phyloP scores from a whole-genome alignment of 1,284 basidiomycete genomes.

The Tausonia pullulans region DNA sequence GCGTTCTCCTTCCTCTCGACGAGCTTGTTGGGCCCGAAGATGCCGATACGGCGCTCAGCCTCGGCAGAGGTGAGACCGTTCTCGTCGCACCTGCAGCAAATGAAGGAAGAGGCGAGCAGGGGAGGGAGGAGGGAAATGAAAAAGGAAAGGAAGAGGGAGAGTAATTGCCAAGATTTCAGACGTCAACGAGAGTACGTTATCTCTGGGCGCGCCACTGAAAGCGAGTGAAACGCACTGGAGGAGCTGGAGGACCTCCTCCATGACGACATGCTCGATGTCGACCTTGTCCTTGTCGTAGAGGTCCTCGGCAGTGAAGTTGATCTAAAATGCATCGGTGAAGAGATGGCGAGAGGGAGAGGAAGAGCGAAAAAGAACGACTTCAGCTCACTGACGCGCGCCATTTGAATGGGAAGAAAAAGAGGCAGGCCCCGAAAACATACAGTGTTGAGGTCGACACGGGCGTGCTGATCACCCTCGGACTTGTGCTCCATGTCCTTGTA shows the following conservation, averaged over 20 bases:
- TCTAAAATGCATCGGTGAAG: background rate
- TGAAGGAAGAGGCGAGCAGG: background rate
- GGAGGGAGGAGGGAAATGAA: background rate
- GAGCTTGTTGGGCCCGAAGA: slow-evolving; percentile 95
- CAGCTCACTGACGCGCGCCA: no score
- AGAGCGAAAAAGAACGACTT: no score
- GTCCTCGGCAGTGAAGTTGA: slow-evolving; percentile 86
- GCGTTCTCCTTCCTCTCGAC: slow-evolving; percentile 76
- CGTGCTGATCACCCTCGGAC: slow-evolving; percentile 44
- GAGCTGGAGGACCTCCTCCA: slow-evolving; percentile 93
- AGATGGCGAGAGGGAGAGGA: no score
- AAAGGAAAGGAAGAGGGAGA: no score
- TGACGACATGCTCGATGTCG: slow-evolving; percentile 90
- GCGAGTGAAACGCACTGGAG: slow-evolving; percentile 55
- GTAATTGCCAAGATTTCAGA: no score
- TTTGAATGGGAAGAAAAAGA: slow-evolving; percentile 13
- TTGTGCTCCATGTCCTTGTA: slow-evolving; percentile 83
- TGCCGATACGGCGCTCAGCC: slow-evolving; percentile 70
- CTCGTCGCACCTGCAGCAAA: slow-evolving; percentile 38
- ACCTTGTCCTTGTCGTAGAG: slow-evolving; percentile 98
- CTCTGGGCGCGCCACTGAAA: background rate
- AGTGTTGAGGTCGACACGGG: slow-evolving; percentile 30
- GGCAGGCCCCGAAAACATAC: slow-evolving; percentile 39
- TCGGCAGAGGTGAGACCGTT: slow-evolving; percentile 67
- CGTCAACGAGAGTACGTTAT: no score